A percentile compares a stretch with the other conserved stretches of the same genome.
Evolutionary conservation across 441 rosid species (phyloP).

Genomic region (Pelargonium myrrhifolium): DNA sequence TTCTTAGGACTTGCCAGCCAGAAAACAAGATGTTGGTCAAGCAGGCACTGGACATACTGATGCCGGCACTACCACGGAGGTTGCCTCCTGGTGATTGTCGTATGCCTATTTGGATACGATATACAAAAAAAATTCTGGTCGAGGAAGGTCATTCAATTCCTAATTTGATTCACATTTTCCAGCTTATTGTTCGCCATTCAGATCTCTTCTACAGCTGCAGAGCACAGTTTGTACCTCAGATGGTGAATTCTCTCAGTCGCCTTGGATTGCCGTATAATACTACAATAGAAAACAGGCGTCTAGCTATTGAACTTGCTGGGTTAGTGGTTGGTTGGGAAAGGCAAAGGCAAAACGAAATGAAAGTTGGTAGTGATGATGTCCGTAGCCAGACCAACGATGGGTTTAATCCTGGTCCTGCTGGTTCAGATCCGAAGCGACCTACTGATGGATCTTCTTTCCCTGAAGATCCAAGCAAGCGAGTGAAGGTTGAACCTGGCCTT

Average conservation of each 20-base stretch:
- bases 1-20: conserved; percentile 93
- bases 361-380: conserved; percentile 49
- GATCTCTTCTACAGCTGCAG: conserved; percentile 94
- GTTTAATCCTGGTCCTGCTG: conserved; percentile 40
- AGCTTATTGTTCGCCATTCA: conserved; percentile 92
- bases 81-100: conserved; percentile 93
- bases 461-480: conserved; percentile 77
- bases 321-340: conserved; percentile 99
- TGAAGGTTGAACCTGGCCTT: conserved; percentile 91
- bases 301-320: conserved; percentile 98
- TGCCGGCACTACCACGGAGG: conserved; percentile 97
- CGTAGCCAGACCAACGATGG: conserved; percentile 49
- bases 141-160: conserved; percentile 98
- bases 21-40: conserved; percentile 95
- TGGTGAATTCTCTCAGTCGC: conserved; percentile 99
- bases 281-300: conserved; percentile 88
- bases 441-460: conserved; percentile 62
- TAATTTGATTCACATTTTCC: conserved; percentile 97
- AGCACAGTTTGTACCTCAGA: conserved; percentile 99
- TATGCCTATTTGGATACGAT: conserved; percentile 98
- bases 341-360: conserved; percentile 84
- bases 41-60: conserved; percentile 96
- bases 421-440: conserved; percentile 58
- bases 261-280: conserved; percentile 94
- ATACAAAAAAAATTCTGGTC: conserved; percentile 90